Evolutionary conservation across 257 asterid genomes (phyloP).

Genomic region (Handroanthus guayacan): DNA sequence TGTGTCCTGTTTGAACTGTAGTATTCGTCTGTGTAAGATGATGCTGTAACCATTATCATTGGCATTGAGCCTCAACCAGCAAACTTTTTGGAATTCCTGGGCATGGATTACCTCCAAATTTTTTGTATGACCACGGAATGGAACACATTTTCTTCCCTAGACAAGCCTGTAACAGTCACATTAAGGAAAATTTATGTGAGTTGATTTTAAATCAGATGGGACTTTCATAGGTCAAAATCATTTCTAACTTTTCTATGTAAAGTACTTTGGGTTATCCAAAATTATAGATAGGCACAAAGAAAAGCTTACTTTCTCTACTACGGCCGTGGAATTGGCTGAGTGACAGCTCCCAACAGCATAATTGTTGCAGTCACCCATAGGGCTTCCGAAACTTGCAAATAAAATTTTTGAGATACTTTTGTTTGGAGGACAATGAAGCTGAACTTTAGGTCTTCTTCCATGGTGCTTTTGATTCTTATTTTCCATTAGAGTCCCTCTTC

Average conservation of each 20-base stretch:
- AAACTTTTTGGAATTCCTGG: constrained; percentile 58
- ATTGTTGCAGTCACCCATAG: constrained; percentile 53
- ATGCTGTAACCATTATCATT: constrained; percentile 27
- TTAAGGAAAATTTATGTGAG: neutral
- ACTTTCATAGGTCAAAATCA: neutral
- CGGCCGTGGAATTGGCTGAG: constrained; percentile 51
- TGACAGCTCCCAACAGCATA: constrained; percentile 62
- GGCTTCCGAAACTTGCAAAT: constrained; percentile 59
- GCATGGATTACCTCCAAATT: constrained; percentile 66
- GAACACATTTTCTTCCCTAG: constrained; percentile 60
- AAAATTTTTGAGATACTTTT: constrained; percentile 40
- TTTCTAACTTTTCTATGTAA: neutral
- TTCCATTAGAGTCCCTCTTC: constrained; percentile 18
- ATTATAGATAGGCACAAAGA: neutral
- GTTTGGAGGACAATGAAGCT: constrained; percentile 52
- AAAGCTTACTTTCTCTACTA: constrained; percentile 61
- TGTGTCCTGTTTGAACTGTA: constrained; percentile 21
- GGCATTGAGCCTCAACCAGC: constrained; percentile 62
- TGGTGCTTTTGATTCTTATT: constrained; percentile 24
- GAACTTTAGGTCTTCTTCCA: constrained; percentile 46
- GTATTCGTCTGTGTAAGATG: constrained; percentile 2
- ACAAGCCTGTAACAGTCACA: constrained; percentile 56
- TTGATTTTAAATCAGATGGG: neutral
- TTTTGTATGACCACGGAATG: constrained; percentile 46
- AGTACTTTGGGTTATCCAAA: neutral